Evolutionary conservation across 352 stramenopile genomes (phyloP).

Genomic region (Pythium apleroticum): DNA sequence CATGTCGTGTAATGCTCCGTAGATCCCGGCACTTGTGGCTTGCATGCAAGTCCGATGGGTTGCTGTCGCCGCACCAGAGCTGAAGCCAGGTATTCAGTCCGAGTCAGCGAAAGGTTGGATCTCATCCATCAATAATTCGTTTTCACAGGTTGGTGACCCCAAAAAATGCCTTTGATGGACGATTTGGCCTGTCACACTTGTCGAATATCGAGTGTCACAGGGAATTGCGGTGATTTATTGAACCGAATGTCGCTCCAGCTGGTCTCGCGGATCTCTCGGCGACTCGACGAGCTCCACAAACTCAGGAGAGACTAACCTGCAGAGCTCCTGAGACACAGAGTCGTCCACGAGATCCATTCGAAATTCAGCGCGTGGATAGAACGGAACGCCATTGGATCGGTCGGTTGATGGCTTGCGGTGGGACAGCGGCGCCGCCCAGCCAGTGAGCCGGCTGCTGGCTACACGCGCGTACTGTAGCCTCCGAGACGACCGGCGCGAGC

Average conservation of each 20-base stretch:
- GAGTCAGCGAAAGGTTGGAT: slow-evolving; percentile 2
- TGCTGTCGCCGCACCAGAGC: background rate
- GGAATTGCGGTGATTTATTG: background rate
- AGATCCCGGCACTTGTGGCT: slow-evolving; percentile 5
- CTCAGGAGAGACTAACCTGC: slow-evolving; percentile 6
- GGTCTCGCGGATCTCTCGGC: slow-evolving; percentile 7
- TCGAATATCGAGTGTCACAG: background rate
- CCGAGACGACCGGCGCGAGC: no score
- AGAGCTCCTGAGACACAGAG: background rate
- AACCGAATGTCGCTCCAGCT: slow-evolving; percentile 16
- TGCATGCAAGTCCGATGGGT: slow-evolving; percentile 2
- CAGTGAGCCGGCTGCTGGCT: background rate
- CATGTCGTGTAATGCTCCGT: background rate
- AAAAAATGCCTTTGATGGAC: slow-evolving; percentile 3
- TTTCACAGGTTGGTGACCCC: background rate
- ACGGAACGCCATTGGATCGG: background rate
- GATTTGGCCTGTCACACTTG: slow-evolving; percentile 12
- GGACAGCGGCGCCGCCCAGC: background rate
- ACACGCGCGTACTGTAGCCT: no score
- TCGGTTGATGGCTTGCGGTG: slow-evolving; percentile 6
- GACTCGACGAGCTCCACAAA: slow-evolving; percentile 22
- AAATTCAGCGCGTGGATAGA: slow-evolving; percentile 13
- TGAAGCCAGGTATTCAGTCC: slow-evolving; percentile 9
- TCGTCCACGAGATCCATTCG: slow-evolving; percentile 15
- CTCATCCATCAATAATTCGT: background rate